Conservation (phyloP, 225 moss, liverwort and hornwort species). For the Sphagnum tenellum region DNA sequence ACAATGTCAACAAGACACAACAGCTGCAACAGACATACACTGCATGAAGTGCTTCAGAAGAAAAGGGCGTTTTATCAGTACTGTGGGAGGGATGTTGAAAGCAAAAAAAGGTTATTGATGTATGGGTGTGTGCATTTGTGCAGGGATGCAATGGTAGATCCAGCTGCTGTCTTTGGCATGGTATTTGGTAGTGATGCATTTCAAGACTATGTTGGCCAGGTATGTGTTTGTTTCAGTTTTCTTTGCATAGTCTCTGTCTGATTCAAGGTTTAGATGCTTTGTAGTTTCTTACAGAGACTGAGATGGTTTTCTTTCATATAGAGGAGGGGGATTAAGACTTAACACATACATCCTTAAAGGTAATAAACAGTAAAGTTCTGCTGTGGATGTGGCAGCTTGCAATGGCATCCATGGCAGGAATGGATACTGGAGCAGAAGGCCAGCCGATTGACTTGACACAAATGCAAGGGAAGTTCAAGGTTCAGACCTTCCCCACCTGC, state of each 20-base stretch:
- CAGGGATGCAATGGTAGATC: slow-evolving; percentile 86
- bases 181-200: slow-evolving; percentile 79
- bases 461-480: slow-evolving; percentile 43
- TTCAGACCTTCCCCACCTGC: neutral
- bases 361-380: neutral
- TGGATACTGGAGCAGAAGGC: slow-evolving; percentile 37
- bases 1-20: too few relatives aligned
- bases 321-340: neutral
- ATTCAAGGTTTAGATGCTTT: neutral
- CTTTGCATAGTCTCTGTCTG: neutral
- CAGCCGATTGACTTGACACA: slow-evolving; percentile 31
- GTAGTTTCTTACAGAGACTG: neutral
- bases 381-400: slow-evolving; percentile 29
- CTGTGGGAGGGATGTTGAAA: too few relatives aligned
- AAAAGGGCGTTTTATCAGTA: too few relatives aligned
- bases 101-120: too few relatives aligned
- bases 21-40: too few relatives aligned
- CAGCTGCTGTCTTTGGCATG: slow-evolving; percentile 83
- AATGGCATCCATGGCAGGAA: slow-evolving; percentile 54
- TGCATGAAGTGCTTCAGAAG: too few relatives aligned
- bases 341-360: neutral
- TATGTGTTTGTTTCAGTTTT: neutral
- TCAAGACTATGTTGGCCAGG: slow-evolving; percentile 71
- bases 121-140: neutral
- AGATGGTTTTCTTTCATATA: neutral